Evolutionary conservation across 495 filamentous ascomycete species (phyloP).

Genomic region (Amniculicola lignicola): DNA sequence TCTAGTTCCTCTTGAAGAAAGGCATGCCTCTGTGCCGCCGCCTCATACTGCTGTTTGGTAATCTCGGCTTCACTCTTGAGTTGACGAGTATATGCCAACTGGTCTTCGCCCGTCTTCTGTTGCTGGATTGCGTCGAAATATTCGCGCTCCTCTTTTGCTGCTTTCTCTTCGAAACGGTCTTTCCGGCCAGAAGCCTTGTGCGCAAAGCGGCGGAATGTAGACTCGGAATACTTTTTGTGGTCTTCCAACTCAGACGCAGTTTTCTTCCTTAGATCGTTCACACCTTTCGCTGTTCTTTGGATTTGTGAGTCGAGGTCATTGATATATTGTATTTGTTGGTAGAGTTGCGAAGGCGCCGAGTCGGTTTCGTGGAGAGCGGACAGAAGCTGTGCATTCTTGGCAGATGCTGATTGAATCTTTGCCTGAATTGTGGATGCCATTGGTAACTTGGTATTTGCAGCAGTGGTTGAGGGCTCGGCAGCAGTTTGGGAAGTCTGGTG

Average conservation of each 20-base stretch:
- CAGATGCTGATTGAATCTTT: conserved; percentile 21
- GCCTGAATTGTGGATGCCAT: conserved; percentile 13
- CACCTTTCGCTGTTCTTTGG: conserved; percentile 14
- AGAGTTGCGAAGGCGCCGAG: conserved; percentile 42
- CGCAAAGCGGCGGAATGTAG: conserved; percentile 45
- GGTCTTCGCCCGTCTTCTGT: conserved; percentile 42
- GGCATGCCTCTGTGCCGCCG: conserved; percentile 34
- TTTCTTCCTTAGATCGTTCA: conserved; percentile 33
- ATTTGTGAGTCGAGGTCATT: conserved; percentile 42
- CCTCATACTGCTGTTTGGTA: conserved; percentile 20
- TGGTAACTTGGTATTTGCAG: no score
- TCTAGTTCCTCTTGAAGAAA: conserved; percentile 38
- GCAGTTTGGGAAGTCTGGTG: no score
- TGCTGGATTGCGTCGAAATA: conserved; percentile 48
- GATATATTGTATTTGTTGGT: conserved; percentile 44
- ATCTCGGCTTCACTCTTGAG: conserved; percentile 25
- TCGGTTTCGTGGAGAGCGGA: conserved; percentile 44
- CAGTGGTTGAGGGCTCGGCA: no score
- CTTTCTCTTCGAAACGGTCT: conserved; percentile 42
- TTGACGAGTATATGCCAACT: conserved; percentile 37
- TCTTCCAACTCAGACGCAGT: conserved; percentile 47
- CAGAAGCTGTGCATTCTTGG: conserved; percentile 42
- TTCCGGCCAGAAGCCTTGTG: conserved; percentile 47
- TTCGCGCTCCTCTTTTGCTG: conserved; percentile 50
- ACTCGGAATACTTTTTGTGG: conserved; percentile 50